Evolutionary conservation across 495 filamentous ascomycete genomes (phyloP).

Genomic region (Alectoria sarmentosa): DNA sequence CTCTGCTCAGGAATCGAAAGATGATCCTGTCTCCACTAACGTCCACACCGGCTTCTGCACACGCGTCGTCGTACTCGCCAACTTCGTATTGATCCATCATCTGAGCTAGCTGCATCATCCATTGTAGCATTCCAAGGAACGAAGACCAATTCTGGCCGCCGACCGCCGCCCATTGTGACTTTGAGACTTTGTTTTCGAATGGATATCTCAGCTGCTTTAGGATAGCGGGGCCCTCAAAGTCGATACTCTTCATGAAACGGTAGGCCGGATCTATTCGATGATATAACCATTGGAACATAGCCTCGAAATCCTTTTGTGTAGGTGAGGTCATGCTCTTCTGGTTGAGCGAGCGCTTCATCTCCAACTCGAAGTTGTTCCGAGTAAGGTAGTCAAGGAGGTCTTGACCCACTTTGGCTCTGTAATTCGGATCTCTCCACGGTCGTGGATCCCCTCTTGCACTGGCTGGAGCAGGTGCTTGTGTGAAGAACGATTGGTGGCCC

Average conservation of each 20-base stretch:
- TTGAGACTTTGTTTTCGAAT: constrained; percentile 87
- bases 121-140: constrained; percentile 89
- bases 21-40: constrained; percentile 84
- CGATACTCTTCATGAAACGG: constrained; percentile 83
- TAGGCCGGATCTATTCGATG: constrained; percentile 89
- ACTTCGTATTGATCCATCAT: constrained; percentile 75
- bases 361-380: constrained; percentile 90
- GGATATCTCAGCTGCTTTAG: constrained; percentile 92
- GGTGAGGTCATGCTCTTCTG: constrained; percentile 84
- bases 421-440: constrained; percentile 73
- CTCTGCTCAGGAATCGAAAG: constrained; percentile 78
- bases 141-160: constrained; percentile 94
- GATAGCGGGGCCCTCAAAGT: constrained; percentile 85
- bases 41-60: constrained; percentile 78
- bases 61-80: constrained; percentile 82
- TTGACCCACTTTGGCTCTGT: constrained; percentile 72
- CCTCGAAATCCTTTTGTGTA: constrained; percentile 97
- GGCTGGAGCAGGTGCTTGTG: constrained; percentile 68
- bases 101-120: constrained; percentile 94
- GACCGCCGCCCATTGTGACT: constrained; percentile 87
- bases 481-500: constrained; percentile 85
- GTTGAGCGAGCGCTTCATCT: constrained; percentile 85
- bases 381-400: constrained; percentile 89
- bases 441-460: constrained; percentile 83
- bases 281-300: constrained; percentile 97